Evolutionary conservation across 2,329 filamentous ascomycete genomes (phyloP).

Genomic region (Aspergillus neoniger): DNA sequence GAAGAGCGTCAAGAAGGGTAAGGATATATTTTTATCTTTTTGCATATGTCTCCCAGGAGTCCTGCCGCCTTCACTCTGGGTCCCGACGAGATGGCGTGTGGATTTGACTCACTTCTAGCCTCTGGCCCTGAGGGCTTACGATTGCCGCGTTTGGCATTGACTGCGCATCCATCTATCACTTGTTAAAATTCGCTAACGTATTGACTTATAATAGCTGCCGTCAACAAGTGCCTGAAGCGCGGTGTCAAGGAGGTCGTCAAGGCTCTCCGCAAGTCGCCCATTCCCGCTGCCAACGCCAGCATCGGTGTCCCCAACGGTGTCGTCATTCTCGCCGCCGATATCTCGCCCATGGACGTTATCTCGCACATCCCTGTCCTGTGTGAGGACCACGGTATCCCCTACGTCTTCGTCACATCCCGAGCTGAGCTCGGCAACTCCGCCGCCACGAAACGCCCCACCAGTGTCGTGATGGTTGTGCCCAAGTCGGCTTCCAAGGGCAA

Average conservation of each 20-base stretch:
- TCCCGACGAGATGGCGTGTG: neutral
- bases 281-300: slow-evolving; percentile 65
- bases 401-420: slow-evolving; percentile 89
- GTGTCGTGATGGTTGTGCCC: slow-evolving; percentile 79
- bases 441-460: slow-evolving; percentile 93
- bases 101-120: neutral
- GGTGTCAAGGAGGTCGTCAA: slow-evolving; percentile 99
- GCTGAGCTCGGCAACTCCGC: slow-evolving; percentile 92
- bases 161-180: neutral
- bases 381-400: slow-evolving; percentile 96
- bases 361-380: slow-evolving; percentile 96
- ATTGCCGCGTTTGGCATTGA: neutral
- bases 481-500: slow-evolving; percentile 55
- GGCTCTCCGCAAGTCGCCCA: slow-evolving; percentile 86
- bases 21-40: slow-evolving; percentile 12
- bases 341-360: slow-evolving; percentile 98
- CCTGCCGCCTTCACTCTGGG: neutral
- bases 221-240: slow-evolving; percentile 92
- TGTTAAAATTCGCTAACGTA: slow-evolving; percentile 21
- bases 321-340: slow-evolving; percentile 93
- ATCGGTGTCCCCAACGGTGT: slow-evolving; percentile 67
- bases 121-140: too few relatives aligned
- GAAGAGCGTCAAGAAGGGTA: slow-evolving; percentile 56
- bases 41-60: neutral
- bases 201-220: slow-evolving; percentile 67